Evolutionary conservation across 164 flowering plant species (phyloP).

Genomic region (Magnolia kwangsiensis): DNA sequence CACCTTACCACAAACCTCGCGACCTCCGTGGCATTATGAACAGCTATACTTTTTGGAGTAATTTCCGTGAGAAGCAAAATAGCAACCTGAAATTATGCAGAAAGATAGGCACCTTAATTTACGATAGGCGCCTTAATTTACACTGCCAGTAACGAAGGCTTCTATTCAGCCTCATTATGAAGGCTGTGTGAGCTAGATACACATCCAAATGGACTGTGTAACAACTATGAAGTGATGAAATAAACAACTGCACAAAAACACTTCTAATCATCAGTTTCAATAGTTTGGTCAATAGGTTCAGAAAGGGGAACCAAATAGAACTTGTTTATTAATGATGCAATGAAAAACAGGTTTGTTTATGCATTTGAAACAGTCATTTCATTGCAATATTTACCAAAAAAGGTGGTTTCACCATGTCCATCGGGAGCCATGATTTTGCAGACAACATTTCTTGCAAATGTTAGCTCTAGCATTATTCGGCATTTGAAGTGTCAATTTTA

Average conservation of each 20-base stretch:
- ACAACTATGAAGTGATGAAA: background rate
- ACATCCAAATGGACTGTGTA: background rate
- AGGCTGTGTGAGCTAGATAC: background rate
- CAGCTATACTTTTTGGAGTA: conserved; percentile 98
- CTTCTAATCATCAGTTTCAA: no score
- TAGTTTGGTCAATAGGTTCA: no score
- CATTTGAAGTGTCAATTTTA: no score
- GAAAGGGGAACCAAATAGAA: background rate
- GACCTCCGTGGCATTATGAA: conserved; percentile 92
- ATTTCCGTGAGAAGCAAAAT: conserved; percentile 95
- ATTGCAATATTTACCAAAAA: no score
- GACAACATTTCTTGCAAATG: no score
- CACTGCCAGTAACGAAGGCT: background rate
- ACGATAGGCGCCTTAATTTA: background rate
- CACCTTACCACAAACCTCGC: conserved; percentile 93
- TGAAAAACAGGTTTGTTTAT: background rate
- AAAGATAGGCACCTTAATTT: background rate
- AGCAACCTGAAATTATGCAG: conserved; percentile 59
- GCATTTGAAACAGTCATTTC: background rate
- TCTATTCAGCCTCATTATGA: background rate
- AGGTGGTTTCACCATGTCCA: no score
- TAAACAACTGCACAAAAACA: background rate
- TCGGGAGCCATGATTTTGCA: no score
- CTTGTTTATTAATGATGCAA: background rate
- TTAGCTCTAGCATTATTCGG: no score